Percentiles rank a stretch among this genome's conserved stretches.
Evolutionary conservation across 2,329 filamentous ascomycete species (phyloP).

Genomic region (Ilyonectria mors-panacis): DNA sequence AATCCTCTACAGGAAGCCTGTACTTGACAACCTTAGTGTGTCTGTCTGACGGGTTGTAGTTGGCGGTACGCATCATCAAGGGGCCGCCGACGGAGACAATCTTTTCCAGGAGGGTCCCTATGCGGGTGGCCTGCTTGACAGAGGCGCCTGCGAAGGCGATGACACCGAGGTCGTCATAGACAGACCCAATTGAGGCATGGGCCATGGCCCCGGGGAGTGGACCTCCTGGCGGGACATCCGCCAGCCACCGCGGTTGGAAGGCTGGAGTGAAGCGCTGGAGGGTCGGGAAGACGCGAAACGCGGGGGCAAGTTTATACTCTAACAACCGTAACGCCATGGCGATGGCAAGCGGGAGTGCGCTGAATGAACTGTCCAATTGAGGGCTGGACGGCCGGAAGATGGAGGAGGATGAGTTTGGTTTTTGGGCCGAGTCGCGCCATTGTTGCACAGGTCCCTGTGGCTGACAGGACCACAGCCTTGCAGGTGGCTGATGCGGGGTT

Average conservation of each 20-base stretch:
- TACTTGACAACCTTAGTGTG: slow-evolving; percentile 26
- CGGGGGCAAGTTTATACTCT: background rate
- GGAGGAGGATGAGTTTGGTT: background rate
- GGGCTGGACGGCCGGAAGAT: background rate
- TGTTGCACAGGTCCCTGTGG: slow-evolving; percentile 28
- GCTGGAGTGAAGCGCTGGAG: slow-evolving; percentile 42
- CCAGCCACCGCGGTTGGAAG: slow-evolving; percentile 33
- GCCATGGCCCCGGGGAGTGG: background rate
- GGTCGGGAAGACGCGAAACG: slow-evolving; percentile 19
- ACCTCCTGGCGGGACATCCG: slow-evolving; percentile 20
- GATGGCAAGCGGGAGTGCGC: background rate
- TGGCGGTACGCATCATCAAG: background rate
- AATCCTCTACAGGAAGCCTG: slow-evolving; percentile 30
- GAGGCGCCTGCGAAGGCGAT: slow-evolving; percentile 49
- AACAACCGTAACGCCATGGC: background rate
- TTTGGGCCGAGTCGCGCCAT: background rate
- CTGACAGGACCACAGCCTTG: slow-evolving; percentile 34
- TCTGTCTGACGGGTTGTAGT: background rate
- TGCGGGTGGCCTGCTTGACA: slow-evolving; percentile 35
- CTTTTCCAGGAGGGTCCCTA: slow-evolving; percentile 43
- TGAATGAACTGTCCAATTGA: slow-evolving; percentile 1
- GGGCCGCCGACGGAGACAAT: slow-evolving; percentile 21
- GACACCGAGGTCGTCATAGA: slow-evolving; percentile 52
- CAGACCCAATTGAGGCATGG: too few species aligned
- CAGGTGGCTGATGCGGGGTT: slow-evolving; percentile 38